phyloP scores from a whole-genome alignment of 495 filamentous ascomycete species.

The Xylaria grammica region DNA sequence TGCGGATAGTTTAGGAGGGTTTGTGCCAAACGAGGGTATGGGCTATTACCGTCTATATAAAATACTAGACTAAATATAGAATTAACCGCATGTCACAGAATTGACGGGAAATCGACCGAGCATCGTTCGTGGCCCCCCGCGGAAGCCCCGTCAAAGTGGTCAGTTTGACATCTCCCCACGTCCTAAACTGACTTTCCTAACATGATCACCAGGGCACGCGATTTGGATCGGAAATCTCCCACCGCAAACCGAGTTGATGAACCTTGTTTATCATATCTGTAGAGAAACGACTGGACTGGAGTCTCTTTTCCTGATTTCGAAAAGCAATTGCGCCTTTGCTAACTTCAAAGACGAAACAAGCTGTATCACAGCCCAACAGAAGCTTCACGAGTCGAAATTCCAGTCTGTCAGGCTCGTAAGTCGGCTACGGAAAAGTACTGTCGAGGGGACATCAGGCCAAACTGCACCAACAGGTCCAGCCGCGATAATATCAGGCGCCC shows the following conservation, averaged over 20 bases:
- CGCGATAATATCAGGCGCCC: conserved; percentile 34
- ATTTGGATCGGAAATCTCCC: conserved; percentile 98
- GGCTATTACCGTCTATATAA: neutral
- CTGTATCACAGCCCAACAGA: conserved; percentile 76
- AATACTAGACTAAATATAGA: conserved; percentile 12
- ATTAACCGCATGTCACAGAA: conserved; percentile 32
- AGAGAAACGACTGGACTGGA: conserved; percentile 82
- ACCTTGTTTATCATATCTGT: conserved; percentile 89
- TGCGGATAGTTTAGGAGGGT: neutral
- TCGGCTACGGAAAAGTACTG: conserved; percentile 71
- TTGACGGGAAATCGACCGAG: conserved; percentile 42
- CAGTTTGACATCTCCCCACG: conserved; percentile 25
- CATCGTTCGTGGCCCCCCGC: conserved; percentile 82
- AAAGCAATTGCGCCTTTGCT: conserved; percentile 97
- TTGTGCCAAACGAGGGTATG: conserved; percentile 19
- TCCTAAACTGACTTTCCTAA: neutral
- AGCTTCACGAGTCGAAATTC: conserved; percentile 92
- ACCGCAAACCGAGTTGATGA: conserved; percentile 75
- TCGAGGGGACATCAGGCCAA: conserved; percentile 53
- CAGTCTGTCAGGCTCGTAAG: conserved; percentile 91
- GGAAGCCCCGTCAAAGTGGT: conserved; percentile 84
- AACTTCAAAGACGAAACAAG: conserved; percentile 87
- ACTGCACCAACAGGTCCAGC: conserved; percentile 62
- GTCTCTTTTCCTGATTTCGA: conserved; percentile 93
- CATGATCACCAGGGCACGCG: conserved; percentile 68